Conservation (phyloP, 768 basidiomycete species). For the Leucocoprinus birnbaumii region DNA sequence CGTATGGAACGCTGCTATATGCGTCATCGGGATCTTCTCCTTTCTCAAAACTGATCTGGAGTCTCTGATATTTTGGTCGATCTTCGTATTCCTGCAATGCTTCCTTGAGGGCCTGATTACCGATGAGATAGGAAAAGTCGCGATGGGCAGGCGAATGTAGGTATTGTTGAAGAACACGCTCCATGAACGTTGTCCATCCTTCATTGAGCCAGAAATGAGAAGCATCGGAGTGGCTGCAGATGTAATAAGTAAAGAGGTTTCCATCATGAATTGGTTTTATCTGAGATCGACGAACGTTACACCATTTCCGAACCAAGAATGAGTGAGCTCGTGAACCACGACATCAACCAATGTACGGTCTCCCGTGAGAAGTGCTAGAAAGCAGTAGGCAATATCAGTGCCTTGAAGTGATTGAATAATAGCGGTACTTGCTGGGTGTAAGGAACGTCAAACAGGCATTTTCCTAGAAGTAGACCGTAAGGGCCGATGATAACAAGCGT, state of each 20-base stretch:
- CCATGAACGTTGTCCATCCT: constrained; percentile 93
- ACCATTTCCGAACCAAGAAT: constrained; percentile 94
- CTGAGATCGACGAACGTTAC: constrained; percentile 48
- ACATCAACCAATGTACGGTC: constrained; percentile 88
- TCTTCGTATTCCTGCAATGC: constrained; percentile 59
- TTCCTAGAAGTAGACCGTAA: constrained; percentile 50
- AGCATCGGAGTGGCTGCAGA: constrained; percentile 58
- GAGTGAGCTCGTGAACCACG: constrained; percentile 81
- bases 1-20: constrained; percentile 76
- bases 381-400: background rate
- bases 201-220: constrained; percentile 90
- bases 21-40: constrained; percentile 81
- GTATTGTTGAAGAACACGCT: constrained; percentile 70
- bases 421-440: constrained; percentile 64
- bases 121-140: constrained; percentile 79
- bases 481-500: background rate
- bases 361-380: constrained; percentile 74
- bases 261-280: background rate
- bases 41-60: constrained; percentile 71
- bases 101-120: constrained; percentile 68
- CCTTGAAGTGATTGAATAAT: no score
- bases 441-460: constrained; percentile 87
- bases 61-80: constrained; percentile 71
- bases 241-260: background rate
- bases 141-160: constrained; percentile 75